phyloP scores from a whole-genome alignment of 2,329 filamentous ascomycete species.

The Aspergillus vadensis region DNA sequence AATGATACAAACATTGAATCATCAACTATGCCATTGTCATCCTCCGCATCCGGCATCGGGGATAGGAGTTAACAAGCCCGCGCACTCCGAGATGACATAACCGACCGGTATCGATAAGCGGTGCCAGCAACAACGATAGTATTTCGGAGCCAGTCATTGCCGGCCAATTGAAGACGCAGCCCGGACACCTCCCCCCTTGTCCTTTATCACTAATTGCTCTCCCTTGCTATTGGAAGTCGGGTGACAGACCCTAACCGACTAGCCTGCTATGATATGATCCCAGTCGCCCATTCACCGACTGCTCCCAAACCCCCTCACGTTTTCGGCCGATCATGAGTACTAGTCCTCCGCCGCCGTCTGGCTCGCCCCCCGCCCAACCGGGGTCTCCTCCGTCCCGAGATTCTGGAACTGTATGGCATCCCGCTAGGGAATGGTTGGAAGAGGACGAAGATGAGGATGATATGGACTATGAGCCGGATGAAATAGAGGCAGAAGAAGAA shows the following conservation, averaged over 20 bases:
- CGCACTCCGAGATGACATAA: slow-evolving; percentile 7
- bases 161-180: slow-evolving; percentile 11
- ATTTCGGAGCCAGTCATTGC: neutral
- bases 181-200: neutral
- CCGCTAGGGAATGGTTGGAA: slow-evolving; percentile 42
- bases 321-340: slow-evolving; percentile 31
- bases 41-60: neutral
- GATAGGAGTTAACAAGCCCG: slow-evolving; percentile 3
- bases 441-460: slow-evolving; percentile 46
- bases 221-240: slow-evolving; percentile 5
- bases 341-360: slow-evolving; percentile 12
- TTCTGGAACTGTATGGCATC: slow-evolving; percentile 37
- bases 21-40: neutral
- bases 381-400: slow-evolving; percentile 22
- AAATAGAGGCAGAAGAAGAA: slow-evolving; percentile 36
- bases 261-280: slow-evolving; percentile 13
- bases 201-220: neutral
- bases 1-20: too few species aligned
- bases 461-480: slow-evolving; percentile 54
- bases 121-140: slow-evolving; percentile 3
- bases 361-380: slow-evolving; percentile 25
- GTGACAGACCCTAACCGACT: neutral
- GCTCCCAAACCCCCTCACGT: slow-evolving; percentile 8
- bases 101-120: slow-evolving; percentile 8
- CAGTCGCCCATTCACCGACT: slow-evolving; percentile 8